Percentiles rank a stretch among this genome's conserved stretches.
phyloP scores from a whole-genome alignment of 805 yeast species.

The Yamadazyma paraphyllophila region DNA sequence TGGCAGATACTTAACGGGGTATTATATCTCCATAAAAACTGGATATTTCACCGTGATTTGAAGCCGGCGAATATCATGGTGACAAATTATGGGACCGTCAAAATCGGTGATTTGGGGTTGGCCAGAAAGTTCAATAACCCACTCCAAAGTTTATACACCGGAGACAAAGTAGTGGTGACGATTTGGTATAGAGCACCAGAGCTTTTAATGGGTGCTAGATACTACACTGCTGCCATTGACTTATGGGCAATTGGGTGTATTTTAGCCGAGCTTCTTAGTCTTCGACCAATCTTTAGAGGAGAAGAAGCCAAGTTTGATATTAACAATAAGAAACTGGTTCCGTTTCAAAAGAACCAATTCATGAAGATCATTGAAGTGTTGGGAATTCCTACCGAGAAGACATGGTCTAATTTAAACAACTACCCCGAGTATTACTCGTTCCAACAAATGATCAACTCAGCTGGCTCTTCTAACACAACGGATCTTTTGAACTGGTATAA shows the following conservation, averaged over 20 bases:
- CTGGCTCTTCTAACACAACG: conserved; percentile 50
- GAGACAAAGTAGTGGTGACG: conserved; percentile 95
- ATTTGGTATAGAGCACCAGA: conserved; percentile 93
- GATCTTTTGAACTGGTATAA: conserved; percentile 84
- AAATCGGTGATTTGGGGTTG: conserved; percentile 92
- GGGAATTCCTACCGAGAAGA: conserved; percentile 79
- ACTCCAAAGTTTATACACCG: conserved; percentile 79
- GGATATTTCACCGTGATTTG: conserved; percentile 93
- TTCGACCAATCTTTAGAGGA: conserved; percentile 94
- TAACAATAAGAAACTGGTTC: conserved; percentile 79
- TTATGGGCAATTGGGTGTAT: conserved; percentile 97
- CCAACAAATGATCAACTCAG: conserved; percentile 41
- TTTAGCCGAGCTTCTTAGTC: conserved; percentile 81
- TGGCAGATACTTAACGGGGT: conserved; percentile 95
- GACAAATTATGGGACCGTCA: conserved; percentile 81
- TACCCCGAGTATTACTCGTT: conserved; percentile 74
- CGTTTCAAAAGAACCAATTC: conserved; percentile 91
- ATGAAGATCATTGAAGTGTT: conserved; percentile 88
- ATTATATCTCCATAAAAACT: conserved; percentile 86
- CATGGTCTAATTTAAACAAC: conserved; percentile 74
- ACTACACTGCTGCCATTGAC: conserved; percentile 66
- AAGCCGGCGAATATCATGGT: conserved; percentile 99
- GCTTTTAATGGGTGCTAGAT: conserved; percentile 43
- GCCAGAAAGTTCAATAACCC: conserved; percentile 88
- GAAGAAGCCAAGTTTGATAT: conserved; percentile 93